Evolutionary conservation across 202 grass and related monocot species (phyloP).

Genomic region (Saccharum hybrid): DNA sequence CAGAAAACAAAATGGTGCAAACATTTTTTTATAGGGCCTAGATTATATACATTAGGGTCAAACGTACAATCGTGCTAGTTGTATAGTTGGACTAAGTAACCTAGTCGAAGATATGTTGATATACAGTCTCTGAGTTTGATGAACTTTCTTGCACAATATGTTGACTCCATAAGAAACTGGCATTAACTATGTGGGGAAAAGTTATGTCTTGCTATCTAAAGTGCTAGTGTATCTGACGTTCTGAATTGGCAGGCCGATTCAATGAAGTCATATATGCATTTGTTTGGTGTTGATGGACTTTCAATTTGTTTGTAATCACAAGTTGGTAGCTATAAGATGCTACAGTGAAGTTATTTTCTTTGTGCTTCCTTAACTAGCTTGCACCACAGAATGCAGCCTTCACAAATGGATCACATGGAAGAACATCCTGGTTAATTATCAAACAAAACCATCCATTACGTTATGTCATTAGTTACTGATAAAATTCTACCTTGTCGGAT

Average conservation of each 20-base stretch:
- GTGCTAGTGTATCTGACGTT: not conserved
- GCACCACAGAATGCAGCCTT: conserved; percentile 48
- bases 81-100: conserved; percentile 31
- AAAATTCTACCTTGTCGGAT: conserved; percentile 26
- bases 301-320: conserved; percentile 9
- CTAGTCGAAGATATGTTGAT: conserved; percentile 22
- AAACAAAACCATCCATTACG: conserved; percentile 16
- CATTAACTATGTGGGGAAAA: conserved; percentile 19
- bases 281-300: conserved; percentile 20
- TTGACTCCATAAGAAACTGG: conserved; percentile 28
- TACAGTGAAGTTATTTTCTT: conserved; percentile 28
- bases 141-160: conserved; percentile 5
- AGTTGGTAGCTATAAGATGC: not conserved
- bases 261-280: conserved; percentile 28
- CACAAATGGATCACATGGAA: conserved; percentile 47
- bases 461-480: conserved; percentile 33
- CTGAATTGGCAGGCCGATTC: conserved; percentile 2
- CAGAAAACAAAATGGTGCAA: not conserved
- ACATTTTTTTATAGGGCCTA: conserved; percentile 21
- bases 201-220: not conserved
- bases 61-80: not conserved
- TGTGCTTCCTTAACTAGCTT: conserved; percentile 62
- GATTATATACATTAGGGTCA: not conserved
- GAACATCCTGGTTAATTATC: conserved; percentile 60
- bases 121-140: conserved; percentile 25